Conservation (phyloP, 2,329 filamentous ascomycete species). For the Aspergillus udagawae region DNA sequence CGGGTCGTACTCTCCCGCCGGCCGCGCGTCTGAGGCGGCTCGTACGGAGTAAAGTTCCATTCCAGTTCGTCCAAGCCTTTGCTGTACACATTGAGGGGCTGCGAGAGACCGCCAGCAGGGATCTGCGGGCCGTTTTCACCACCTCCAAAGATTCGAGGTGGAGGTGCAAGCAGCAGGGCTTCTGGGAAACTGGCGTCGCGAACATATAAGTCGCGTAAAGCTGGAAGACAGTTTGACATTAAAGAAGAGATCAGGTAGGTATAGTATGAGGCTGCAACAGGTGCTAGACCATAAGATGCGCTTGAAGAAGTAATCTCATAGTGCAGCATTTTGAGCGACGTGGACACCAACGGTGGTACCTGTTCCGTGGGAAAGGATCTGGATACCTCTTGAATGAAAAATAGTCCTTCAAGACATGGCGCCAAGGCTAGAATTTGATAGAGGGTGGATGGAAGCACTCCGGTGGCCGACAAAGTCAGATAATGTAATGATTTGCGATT, state of each 20-base stretch:
- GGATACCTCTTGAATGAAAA: constrained; percentile 54
- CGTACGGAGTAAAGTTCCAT: constrained; percentile 63
- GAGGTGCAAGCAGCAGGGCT: constrained; percentile 68
- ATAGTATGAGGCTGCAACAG: constrained; percentile 64
- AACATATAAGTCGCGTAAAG: constrained; percentile 74
- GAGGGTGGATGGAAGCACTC: constrained; percentile 49
- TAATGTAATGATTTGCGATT: constrained; percentile 60
- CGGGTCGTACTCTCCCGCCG: constrained; percentile 37
- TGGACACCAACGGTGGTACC: constrained; percentile 63
- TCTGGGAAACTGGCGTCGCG: constrained; percentile 81
- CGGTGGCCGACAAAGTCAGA: constrained; percentile 68
- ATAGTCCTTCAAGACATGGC: constrained; percentile 44
- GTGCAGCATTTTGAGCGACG: constrained; percentile 66
- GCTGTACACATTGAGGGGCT: constrained; percentile 60
- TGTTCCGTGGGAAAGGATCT: constrained; percentile 54
- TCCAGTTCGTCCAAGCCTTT: constrained; percentile 65
- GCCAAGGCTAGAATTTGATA: constrained; percentile 41
- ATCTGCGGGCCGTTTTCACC: constrained; percentile 25
- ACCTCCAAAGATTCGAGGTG: constrained; percentile 50
- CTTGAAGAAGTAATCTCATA: constrained; percentile 69
- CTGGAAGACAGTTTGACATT: constrained; percentile 69
- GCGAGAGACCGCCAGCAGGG: constrained; percentile 42
- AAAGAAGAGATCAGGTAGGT: constrained; percentile 81
- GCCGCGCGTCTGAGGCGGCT: constrained; percentile 41
- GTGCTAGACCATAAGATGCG: constrained; percentile 54